A percentile compares a stretch with the other conserved stretches of the same genome.
Evolutionary conservation across 495 filamentous ascomycete genomes (phyloP).

Genomic region (Penicillium lividum): DNA sequence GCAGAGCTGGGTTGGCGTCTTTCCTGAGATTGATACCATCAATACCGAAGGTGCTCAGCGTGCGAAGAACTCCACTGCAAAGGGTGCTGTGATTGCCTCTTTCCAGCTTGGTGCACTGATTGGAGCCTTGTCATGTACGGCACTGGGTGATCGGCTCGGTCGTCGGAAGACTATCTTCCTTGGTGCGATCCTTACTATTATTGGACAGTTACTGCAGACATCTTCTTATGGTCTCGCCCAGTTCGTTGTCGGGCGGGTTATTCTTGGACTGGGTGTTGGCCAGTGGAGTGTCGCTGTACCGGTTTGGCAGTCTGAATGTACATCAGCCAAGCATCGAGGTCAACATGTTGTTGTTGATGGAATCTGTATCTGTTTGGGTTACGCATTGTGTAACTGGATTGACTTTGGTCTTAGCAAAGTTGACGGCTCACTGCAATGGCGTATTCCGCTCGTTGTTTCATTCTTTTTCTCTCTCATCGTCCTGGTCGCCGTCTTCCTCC

Average conservation of each 20-base stretch:
- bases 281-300: conserved; percentile 60
- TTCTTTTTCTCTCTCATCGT: conserved; percentile 49
- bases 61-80: conserved; percentile 32
- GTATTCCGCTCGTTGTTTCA: conserved; percentile 48
- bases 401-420: conserved; percentile 53
- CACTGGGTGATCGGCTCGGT: conserved; percentile 50
- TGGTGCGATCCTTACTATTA: conserved; percentile 47
- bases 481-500: conserved; percentile 43
- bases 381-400: conserved; percentile 66
- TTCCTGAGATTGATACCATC: conserved; percentile 37
- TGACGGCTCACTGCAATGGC: conserved; percentile 46
- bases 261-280: conserved; percentile 61
- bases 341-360: conserved; percentile 49
- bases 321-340: conserved; percentile 39
- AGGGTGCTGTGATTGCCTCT: conserved; percentile 44
- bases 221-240: conserved; percentile 41
- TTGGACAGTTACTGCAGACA: conserved; percentile 53
- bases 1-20: conserved; percentile 29
- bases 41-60: conserved; percentile 28
- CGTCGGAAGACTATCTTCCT: conserved; percentile 56
- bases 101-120: conserved; percentile 47
- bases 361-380: conserved; percentile 58
- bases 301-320: conserved; percentile 49
- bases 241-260: conserved; percentile 44
- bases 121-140: conserved; percentile 41